phyloP scores from a whole-genome alignment of 2,329 filamentous ascomycete genomes.

The Claviceps capensis region DNA sequence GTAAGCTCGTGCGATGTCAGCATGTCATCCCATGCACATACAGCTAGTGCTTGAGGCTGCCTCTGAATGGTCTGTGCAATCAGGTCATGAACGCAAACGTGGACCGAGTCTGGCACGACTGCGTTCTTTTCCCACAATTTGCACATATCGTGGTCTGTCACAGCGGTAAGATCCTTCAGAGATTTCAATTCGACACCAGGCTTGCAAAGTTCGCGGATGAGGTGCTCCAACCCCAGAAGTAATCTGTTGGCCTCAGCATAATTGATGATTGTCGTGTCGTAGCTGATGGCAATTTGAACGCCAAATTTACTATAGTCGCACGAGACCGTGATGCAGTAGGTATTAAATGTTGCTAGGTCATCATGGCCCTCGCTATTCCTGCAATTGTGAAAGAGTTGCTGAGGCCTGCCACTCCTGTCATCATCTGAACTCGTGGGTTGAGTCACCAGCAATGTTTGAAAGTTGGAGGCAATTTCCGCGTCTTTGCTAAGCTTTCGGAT shows the following conservation, averaged over 20 bases:
- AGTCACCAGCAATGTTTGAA: background rate
- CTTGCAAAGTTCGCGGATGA: background rate
- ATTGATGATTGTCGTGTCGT: background rate
- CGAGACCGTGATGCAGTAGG: background rate
- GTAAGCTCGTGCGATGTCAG: constrained; percentile 18
- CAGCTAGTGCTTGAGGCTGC: constrained; percentile 26
- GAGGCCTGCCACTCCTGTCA: background rate
- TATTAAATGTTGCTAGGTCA: background rate
- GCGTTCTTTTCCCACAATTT: constrained; percentile 34
- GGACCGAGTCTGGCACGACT: constrained; percentile 24
- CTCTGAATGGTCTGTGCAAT: constrained; percentile 24
- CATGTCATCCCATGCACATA: constrained; percentile 37
- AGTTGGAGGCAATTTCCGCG: background rate
- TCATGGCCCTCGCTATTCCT: background rate
- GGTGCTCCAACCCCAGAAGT: background rate
- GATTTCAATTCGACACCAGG: no score
- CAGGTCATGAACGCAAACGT: constrained; percentile 33
- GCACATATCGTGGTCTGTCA: background rate
- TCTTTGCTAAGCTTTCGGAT: background rate
- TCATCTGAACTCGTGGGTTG: background rate
- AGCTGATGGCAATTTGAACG: background rate
- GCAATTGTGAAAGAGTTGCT: background rate
- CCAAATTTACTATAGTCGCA: background rate
- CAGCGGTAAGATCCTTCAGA: background rate
- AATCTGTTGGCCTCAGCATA: background rate